Evolutionary conservation across 805 yeast genomes (phyloP).

Genomic region (Yamadazyma phyllophila): DNA sequence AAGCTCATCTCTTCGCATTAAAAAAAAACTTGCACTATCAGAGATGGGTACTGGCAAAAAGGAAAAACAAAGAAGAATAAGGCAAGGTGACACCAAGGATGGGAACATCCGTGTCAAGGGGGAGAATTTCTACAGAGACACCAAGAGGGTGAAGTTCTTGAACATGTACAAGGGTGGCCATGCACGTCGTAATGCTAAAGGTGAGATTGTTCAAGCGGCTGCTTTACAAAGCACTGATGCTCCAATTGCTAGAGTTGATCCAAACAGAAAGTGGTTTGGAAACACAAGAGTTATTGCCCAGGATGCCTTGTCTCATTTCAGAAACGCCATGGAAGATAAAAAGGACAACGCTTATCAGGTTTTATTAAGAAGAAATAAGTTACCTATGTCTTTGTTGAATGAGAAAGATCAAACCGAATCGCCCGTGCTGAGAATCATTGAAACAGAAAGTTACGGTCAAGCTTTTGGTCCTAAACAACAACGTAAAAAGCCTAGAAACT

Average conservation of each 20-base stretch:
- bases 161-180: constrained; percentile 92
- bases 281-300: constrained; percentile 97
- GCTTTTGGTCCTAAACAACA: constrained; percentile 96
- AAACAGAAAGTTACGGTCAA: constrained; percentile 77
- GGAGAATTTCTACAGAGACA: constrained; percentile 94
- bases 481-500: constrained; percentile 81
- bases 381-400: constrained; percentile 92
- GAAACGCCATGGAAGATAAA: constrained; percentile 90
- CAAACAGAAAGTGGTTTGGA: constrained; percentile 97
- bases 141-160: constrained; percentile 83
- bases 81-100: constrained; percentile 78
- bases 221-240: constrained; percentile 81
- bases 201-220: constrained; percentile 86
- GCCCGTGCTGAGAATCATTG: constrained; percentile 77
- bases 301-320: constrained; percentile 89
- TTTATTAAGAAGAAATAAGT: constrained; percentile 78
- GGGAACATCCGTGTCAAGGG: constrained; percentile 94
- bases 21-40: constrained; percentile 1
- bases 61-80: constrained; percentile 81
- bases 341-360: constrained; percentile 83
- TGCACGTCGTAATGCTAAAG: constrained; percentile 81
- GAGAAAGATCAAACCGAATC: constrained; percentile 77
- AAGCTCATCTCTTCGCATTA: constrained; percentile 10
- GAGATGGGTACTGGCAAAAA: constrained; percentile 91
- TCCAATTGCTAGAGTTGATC: constrained; percentile 92